Percentiles rank a stretch among this genome's conserved stretches.
Conservation (phyloP, 345 rosid genomes). For the Camelina sativa region DNA sequence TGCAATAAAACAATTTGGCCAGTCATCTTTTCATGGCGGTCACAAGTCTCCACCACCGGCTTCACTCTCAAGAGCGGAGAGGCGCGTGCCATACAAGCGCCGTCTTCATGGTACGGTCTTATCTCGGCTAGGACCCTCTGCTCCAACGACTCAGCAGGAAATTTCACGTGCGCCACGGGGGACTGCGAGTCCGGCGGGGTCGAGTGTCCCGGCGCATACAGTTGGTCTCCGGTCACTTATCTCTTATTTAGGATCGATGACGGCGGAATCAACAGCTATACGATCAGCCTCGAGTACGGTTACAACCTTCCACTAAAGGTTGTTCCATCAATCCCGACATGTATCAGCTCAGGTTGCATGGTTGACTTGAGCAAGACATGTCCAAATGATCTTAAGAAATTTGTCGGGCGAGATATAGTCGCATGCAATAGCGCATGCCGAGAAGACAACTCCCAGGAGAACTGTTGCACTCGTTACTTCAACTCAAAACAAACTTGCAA, state of each 20-base stretch:
- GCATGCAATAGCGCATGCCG: constrained; percentile 7
- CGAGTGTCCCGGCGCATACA: not conserved
- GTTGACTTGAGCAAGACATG: constrained; percentile 29
- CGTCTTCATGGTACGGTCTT: constrained; percentile 37
- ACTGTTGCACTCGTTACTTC: constrained; percentile 21
- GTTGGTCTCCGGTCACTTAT: constrained; percentile 23
- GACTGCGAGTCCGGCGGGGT: constrained; percentile 14
- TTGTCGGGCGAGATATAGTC: not conserved
- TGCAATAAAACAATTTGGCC: constrained; percentile 35
- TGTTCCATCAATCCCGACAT: constrained; percentile 4
- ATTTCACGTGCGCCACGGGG: constrained; percentile 11
- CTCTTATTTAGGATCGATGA: constrained; percentile 2
- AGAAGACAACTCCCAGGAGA: not conserved
- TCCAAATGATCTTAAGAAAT: constrained; percentile 24
- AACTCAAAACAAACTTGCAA: constrained; percentile 35
- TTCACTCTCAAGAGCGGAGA: constrained; percentile 26
- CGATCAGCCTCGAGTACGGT: constrained; percentile 7
- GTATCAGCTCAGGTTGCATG: constrained; percentile 27
- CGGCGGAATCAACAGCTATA: constrained; percentile 7
- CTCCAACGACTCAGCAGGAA: constrained; percentile 5
- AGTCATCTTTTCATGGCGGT: constrained; percentile 18
- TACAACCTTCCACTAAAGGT: constrained; percentile 37
- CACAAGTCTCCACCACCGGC: constrained; percentile 26
- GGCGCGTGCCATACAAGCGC: constrained; percentile 8
- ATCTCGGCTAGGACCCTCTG: constrained; percentile 28